Evolutionary conservation across 345 rosid species (phyloP), one percentile per base, ranked within the genome.

Genomic region (Dipteronia sinensis): DNA sequence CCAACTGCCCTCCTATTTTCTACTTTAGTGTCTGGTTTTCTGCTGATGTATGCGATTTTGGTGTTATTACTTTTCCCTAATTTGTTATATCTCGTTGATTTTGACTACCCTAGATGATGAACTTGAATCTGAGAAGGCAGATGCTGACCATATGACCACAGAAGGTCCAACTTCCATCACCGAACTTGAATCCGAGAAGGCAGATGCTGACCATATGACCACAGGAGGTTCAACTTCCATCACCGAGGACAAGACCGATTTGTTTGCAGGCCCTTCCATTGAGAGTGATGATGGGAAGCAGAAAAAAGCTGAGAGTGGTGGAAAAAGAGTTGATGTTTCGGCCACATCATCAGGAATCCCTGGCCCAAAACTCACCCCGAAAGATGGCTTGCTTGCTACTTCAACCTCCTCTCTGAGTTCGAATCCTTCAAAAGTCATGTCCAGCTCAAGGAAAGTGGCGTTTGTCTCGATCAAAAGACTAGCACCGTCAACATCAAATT

Each of bases 401-500:
- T 66, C 78, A 38, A 68, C 69, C 66, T 42, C 82, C 25, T 75
- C 78, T 15, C 64, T 74, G 6, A 79, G 67, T 63, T 79, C 70
- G 7, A 81, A 49, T 31, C 51, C 55, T 29, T 34, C 25, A 1
- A 47, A 77, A 34, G 76, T 65, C 27, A 55, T 71, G 71, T 55
- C 84, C 9, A 46, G 76, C 61, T 76, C 81, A 3, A 85, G 71
- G 67, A 82, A 84, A 71, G 95, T 91, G 76, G 95, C 98, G n/a
- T 94, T 89, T 78, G 83, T 92, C 72, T 84, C 90, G 0, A 81
- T 91, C 38, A 91, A 89, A 82, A 85, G 85, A 81, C 88, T 86
- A 63, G 83, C 75, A 10, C 49, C 84, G 27, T 84, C 85, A 51
- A 42, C 72, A n/a, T 47, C 80, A 56, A 73, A 76, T 64, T 13